phyloP scores from a whole-genome alignment of 2,329 filamentous ascomycete species.

The Calonectria honghensis region DNA sequence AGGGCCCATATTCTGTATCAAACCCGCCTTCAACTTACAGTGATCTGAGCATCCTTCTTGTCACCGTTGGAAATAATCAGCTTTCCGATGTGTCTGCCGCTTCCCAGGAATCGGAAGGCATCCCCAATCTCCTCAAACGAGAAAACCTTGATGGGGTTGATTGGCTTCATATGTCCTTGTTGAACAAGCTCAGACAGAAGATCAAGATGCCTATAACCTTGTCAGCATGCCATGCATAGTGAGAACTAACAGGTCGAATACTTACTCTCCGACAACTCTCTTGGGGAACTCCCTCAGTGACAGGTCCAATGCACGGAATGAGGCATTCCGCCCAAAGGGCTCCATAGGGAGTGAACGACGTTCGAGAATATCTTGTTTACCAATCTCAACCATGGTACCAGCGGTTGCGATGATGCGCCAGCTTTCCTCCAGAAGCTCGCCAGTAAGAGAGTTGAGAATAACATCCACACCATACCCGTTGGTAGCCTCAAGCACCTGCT shows the following conservation, averaged over 20 bases:
- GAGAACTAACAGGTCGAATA: background rate
- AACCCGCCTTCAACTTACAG: background rate
- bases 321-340: conserved; percentile 55
- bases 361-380: conserved; percentile 58
- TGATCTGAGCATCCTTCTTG: conserved; percentile 22
- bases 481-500: conserved; percentile 10
- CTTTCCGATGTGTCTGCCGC: conserved; percentile 16
- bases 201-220: background rate
- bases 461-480: conserved; percentile 58
- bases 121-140: conserved; percentile 55
- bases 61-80: conserved; percentile 18
- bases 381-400: conserved; percentile 59
- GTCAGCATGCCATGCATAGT: background rate
- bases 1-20: background rate
- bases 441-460: conserved; percentile 60
- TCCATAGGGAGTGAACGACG: conserved; percentile 56
- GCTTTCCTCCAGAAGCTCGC: conserved; percentile 55
- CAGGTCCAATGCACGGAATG: conserved; percentile 10
- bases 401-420: conserved; percentile 61
- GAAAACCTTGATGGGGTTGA: conserved; percentile 51
- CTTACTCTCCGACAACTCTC: conserved; percentile 23
- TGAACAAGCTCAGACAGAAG: conserved; percentile 34
- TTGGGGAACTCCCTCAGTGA: conserved; percentile 20
- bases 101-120: conserved; percentile 61
- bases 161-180: conserved; percentile 46